These are phyloP conservation scores for Linum trigynum DNA, from an alignment of 345 rosid species.

Conservation along the genomic window DNA sequence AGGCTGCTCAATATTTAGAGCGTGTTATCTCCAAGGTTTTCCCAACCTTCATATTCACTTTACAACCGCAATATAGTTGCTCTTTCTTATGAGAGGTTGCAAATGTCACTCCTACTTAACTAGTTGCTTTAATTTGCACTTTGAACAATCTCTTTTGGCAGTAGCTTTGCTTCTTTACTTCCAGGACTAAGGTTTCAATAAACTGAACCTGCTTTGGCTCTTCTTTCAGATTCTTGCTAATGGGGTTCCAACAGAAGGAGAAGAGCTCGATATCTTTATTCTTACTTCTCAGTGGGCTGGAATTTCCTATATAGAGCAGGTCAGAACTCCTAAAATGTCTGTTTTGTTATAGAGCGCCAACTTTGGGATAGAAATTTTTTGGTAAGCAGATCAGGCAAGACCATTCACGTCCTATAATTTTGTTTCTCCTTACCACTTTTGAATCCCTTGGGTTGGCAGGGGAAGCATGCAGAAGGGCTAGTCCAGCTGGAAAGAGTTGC, in stretches of 20 bases:
- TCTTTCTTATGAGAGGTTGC: not conserved
- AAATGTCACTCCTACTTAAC: not conserved
- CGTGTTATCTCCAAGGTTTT: constrained; percentile 62
- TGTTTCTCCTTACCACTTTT: not conserved
- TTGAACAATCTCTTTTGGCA: not conserved
- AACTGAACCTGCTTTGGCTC: not conserved
- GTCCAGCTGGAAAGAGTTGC: constrained; percentile 66
- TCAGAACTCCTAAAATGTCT: constrained; percentile 8
- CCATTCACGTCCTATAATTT: not conserved
- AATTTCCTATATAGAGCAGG: constrained; percentile 56
- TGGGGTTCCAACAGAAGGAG: constrained; percentile 36
- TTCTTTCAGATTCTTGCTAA: constrained; percentile 39
- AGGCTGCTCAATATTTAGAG: constrained; percentile 61
- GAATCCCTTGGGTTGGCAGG: constrained; percentile 27
- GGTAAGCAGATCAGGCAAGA: too few species aligned
- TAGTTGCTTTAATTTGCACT: not conserved
- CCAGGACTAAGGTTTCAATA: not conserved
- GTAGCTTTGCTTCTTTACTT: not conserved
- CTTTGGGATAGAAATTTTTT: too few species aligned
- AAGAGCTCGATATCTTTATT: constrained; percentile 55
- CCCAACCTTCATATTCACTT: not conserved
- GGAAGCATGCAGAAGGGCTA: constrained; percentile 59
- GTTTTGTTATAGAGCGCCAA: too few species aligned
- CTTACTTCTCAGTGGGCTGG: constrained; percentile 83
- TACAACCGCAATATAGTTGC: not conserved